Conservation (phyloP, 768 basidiomycete genomes). For the Tulasnella sp. region DNA sequence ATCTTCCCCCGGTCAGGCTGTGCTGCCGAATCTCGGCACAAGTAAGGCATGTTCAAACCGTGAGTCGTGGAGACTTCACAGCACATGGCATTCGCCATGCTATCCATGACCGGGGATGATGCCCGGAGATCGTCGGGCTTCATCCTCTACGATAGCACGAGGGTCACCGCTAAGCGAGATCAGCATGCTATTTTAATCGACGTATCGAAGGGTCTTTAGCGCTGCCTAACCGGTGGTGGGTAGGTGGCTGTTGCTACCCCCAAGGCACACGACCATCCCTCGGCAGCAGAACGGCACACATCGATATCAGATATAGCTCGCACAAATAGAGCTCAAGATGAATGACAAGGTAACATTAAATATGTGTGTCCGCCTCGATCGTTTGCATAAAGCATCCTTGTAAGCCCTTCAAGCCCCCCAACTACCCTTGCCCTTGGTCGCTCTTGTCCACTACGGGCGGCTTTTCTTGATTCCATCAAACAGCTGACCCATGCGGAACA, state of each 20-base stretch:
- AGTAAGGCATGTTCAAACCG: no score
- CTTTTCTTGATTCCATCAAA: not conserved
- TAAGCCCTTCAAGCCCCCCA: no score
- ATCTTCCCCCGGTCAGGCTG: not conserved
- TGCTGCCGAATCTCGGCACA: no score
- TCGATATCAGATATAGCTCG: not conserved
- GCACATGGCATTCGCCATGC: not conserved
- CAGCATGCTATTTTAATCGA: not conserved
- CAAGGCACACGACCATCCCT: not conserved
- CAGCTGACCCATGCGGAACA: not conserved
- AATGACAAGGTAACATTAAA: not conserved
- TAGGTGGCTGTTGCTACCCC: not conserved
- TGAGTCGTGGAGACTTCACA: not conserved
- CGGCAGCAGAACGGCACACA: not conserved
- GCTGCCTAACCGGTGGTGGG: not conserved
- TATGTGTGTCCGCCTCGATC: no score
- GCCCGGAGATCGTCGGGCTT: not conserved
- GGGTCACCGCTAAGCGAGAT: not conserved
- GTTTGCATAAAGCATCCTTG: no score
- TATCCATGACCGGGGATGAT: not conserved
- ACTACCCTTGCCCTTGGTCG: no score
- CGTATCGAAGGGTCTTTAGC: not conserved
- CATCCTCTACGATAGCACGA: not conserved
- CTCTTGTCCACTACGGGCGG: no score
- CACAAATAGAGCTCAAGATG: not conserved